Evolutionary conservation across 2,329 filamentous ascomycete species (phyloP).

Genomic region (Xylariomycetidae sp.): DNA sequence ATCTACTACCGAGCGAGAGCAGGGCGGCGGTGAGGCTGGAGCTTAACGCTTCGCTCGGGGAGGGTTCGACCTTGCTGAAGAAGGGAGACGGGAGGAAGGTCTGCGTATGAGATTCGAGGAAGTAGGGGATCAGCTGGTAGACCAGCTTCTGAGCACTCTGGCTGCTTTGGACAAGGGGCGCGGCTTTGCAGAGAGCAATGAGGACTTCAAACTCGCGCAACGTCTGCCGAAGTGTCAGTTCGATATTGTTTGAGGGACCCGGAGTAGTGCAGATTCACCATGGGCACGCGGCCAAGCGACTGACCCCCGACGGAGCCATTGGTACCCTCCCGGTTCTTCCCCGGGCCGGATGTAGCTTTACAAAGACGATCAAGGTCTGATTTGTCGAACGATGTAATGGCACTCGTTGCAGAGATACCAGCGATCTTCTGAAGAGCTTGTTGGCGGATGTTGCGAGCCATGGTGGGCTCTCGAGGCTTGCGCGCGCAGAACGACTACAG

Average conservation of each 20-base stretch:
- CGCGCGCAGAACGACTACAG: background rate
- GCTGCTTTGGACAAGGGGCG: constrained; percentile 62
- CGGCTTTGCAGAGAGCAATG: constrained; percentile 84
- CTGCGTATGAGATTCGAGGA: constrained; percentile 78
- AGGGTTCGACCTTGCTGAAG: constrained; percentile 76
- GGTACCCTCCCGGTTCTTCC: constrained; percentile 34
- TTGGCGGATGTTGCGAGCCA: constrained; percentile 53
- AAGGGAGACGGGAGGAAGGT: constrained; percentile 73
- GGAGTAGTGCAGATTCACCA: constrained; percentile 39
- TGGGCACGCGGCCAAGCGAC: constrained; percentile 49
- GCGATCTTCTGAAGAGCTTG: constrained; percentile 61
- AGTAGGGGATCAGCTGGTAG: constrained; percentile 74
- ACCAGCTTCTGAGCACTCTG: constrained; percentile 73
- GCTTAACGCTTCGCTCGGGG: constrained; percentile 79
- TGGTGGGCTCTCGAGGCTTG: constrained; percentile 25
- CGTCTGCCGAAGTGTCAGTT: constrained; percentile 46
- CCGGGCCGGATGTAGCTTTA: constrained; percentile 46
- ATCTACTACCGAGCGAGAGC: constrained; percentile 71
- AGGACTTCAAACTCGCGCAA: constrained; percentile 89
- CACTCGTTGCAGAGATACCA: constrained; percentile 50
- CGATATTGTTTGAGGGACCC: too few relatives aligned
- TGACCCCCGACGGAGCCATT: constrained; percentile 43
- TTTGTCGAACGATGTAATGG: constrained; percentile 49
- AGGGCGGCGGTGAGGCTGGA: constrained; percentile 74
- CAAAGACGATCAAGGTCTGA: constrained; percentile 59